Evolutionary conservation across 345 rosid genomes (phyloP).

Genomic region (Melaleuca quinquenervia): DNA sequence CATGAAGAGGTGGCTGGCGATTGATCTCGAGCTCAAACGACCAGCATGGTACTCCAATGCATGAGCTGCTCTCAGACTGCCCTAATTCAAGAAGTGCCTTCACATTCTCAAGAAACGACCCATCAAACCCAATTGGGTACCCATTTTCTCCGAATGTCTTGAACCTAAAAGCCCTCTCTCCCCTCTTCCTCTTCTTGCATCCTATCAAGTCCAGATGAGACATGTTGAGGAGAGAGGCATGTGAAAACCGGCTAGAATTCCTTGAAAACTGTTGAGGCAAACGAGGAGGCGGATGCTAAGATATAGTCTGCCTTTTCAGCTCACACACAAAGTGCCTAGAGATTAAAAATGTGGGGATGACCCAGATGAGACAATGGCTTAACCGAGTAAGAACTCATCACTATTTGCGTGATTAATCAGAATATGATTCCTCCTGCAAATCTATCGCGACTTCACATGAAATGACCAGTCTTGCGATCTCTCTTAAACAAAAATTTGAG

Average conservation of each 20-base stretch:
- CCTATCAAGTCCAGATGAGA: constrained; percentile 13
- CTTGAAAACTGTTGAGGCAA: neutral
- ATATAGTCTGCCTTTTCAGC: neutral
- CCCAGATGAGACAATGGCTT: constrained; percentile 6
- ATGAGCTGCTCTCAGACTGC: constrained; percentile 21
- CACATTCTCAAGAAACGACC: constrained; percentile 54
- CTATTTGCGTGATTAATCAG: constrained; percentile 36
- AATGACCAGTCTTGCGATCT: constrained; percentile 2
- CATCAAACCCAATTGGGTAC: constrained; percentile 52
- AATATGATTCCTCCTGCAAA: constrained; percentile 36
- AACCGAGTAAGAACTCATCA: constrained; percentile 4
- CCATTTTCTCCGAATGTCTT: constrained; percentile 69
- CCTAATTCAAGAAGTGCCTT: constrained; percentile 56
- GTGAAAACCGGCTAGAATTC: constrained; percentile 12
- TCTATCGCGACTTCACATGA: constrained; percentile 28
- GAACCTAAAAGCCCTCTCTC: constrained; percentile 58
- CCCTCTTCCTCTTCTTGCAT: constrained; percentile 68
- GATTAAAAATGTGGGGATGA: constrained; percentile 23
- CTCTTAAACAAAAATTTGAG: neutral
- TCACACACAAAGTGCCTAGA: constrained; percentile 16
- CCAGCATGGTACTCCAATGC: constrained; percentile 47
- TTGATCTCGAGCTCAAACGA: constrained; percentile 84
- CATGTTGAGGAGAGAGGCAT: neutral
- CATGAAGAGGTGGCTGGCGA: constrained; percentile 65
- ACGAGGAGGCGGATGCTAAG: neutral